Evolutionary conservation across 768 basidiomycete genomes (phyloP).

Genomic region (Lactarius deliciosus): DNA sequence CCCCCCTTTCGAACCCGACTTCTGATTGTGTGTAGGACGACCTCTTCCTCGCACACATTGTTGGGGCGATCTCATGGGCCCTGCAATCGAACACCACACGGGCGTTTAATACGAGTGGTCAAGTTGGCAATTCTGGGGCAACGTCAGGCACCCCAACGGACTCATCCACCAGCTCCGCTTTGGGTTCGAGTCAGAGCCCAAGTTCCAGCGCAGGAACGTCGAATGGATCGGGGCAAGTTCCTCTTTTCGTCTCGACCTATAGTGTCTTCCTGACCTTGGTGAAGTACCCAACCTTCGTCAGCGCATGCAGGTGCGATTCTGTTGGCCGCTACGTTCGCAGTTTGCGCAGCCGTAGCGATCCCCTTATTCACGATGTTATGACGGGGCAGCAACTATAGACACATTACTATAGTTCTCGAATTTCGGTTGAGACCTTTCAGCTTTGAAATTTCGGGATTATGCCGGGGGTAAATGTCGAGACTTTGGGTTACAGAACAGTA

Average conservation of each 20-base stretch:
- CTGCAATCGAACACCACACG: slow-evolving; percentile 68
- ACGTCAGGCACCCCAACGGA: slow-evolving; percentile 5
- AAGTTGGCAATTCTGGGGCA: slow-evolving; percentile 52
- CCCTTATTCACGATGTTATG: neutral
- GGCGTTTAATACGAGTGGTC: slow-evolving; percentile 58
- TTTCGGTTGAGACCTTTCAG: slow-evolving; percentile 8
- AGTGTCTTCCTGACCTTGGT: neutral
- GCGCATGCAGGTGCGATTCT: neutral
- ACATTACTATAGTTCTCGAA: slow-evolving; percentile 2
- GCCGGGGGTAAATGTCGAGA: neutral
- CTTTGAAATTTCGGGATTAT: slow-evolving; percentile 1
- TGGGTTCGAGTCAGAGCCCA: slow-evolving; percentile 3
- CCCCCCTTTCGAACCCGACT: neutral
- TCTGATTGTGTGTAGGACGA: slow-evolving; percentile 47
- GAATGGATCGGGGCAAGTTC: neutral
- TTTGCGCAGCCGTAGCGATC: neutral
- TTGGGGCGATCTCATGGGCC: slow-evolving; percentile 74
- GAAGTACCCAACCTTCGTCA: neutral
- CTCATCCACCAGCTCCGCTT: neutral
- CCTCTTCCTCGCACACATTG: slow-evolving; percentile 68
- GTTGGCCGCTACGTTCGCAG: neutral
- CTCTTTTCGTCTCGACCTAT: neutral
- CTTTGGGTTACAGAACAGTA: neutral
- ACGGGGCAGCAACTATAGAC: neutral
- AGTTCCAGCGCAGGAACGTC: neutral